Conservation (phyloP, 2,329 filamentous ascomycete genomes). For the Escovopsis sp. region DNA sequence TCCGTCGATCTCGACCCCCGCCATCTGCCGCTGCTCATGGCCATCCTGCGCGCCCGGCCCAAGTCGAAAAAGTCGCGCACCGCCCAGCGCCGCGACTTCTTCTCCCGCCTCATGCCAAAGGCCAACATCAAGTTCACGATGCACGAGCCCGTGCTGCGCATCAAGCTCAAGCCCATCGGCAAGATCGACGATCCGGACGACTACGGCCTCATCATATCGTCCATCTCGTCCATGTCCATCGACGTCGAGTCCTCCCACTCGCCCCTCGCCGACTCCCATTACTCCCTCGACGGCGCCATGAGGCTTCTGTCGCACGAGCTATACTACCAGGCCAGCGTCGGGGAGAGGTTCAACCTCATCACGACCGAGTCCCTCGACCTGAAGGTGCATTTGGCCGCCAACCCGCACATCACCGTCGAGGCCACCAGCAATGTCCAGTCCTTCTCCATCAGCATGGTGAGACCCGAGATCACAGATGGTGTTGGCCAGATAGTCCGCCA, state of each 20-base stretch:
- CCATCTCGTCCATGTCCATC: conserved; percentile 81
- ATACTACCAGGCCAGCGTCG: conserved; percentile 83
- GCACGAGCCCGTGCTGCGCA: conserved; percentile 87
- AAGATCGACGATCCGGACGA: conserved; percentile 54
- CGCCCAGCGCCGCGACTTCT: conserved; percentile 48
- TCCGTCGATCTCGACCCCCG: conserved; percentile 86
- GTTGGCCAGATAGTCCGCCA: conserved; percentile 83
- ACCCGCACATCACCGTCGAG: conserved; percentile 72
- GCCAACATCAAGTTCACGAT: conserved; percentile 90
- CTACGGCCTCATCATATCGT: conserved; percentile 89
- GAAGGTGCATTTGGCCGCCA: conserved; percentile 70
- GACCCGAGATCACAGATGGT: conserved; percentile 84
- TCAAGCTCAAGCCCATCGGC: conserved; percentile 69
- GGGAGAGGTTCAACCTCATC: conserved; percentile 72
- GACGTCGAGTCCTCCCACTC: conserved; percentile 96
- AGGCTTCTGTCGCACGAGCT: conserved; percentile 75
- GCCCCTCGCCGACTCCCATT: conserved; percentile 67
- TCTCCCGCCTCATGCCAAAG: conserved; percentile 86
- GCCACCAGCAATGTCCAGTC: conserved; percentile 70
- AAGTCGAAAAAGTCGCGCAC: conserved; percentile 17
- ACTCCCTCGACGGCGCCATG: conserved; percentile 69
- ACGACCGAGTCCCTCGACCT: conserved; percentile 80
- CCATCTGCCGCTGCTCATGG: conserved; percentile 73
- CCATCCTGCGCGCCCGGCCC: conserved; percentile 49
- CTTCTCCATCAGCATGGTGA: conserved; percentile 76